Conservation (phyloP, 257 asterid genomes). For the Solanum virginianum region DNA sequence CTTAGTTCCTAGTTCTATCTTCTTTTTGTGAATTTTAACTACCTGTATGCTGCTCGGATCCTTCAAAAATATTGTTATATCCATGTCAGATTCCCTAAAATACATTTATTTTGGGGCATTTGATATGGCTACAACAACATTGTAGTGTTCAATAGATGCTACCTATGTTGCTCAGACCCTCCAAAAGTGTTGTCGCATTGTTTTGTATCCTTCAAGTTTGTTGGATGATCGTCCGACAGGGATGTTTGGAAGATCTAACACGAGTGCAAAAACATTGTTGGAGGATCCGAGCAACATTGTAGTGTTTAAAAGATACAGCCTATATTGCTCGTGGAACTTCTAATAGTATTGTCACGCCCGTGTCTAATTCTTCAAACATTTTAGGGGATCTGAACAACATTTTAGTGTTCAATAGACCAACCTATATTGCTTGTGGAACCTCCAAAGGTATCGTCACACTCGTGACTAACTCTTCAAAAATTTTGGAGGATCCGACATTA, state of each 20-base stretch:
- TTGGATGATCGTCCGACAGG: background rate
- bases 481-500: accelerated
- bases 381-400: background rate
- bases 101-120: background rate
- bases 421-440: background rate
- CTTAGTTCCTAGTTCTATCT: background rate
- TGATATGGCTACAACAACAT: background rate
- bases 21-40: background rate
- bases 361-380: background rate
- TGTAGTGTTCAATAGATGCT: background rate
- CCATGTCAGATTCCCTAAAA: background rate
- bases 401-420: background rate
- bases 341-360: accelerated
- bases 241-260: background rate
- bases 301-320: background rate
- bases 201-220: background rate
- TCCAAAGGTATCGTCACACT: background rate
- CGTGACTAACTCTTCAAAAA: background rate
- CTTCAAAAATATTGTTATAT: background rate
- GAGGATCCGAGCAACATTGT: background rate
- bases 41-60: background rate
- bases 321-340: background rate
- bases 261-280: background rate
- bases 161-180: background rate
- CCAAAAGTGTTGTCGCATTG: background rate